These are phyloP conservation scores for Dictyostelium capitatum DNA, from an alignment of 78 protist species.

Conservation along the genomic window DNA sequence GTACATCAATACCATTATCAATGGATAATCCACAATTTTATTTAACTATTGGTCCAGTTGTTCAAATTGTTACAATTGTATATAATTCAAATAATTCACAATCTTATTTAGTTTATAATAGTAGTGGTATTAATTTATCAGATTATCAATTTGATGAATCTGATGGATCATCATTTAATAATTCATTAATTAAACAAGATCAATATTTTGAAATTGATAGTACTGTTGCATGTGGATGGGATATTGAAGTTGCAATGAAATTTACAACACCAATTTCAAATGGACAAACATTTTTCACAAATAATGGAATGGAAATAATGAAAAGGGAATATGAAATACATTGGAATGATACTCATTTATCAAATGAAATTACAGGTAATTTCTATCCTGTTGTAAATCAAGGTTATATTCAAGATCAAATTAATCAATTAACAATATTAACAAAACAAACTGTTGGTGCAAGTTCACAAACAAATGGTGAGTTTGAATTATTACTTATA, in stretches of 20 bases:
- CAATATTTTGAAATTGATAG: conserved; percentile 70
- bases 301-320: conserved; percentile 58
- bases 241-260: conserved; percentile 47
- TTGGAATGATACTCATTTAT: conserved; percentile 35
- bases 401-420: neutral
- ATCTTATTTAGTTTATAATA: conserved; percentile 24
- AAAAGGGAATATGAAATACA: conserved; percentile 24
- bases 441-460: conserved; percentile 29
- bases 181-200: neutral
- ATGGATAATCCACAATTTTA: conserved; percentile 51
- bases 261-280: conserved; percentile 33
- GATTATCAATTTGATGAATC: neutral
- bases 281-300: conserved; percentile 19
- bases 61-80: conserved; percentile 18
- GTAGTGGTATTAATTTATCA: neutral
- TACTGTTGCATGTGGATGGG: conserved; percentile 47
- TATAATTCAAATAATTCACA: conserved; percentile 45
- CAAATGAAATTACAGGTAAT: conserved; percentile 44
- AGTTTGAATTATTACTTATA: conserved; percentile 38
- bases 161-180: neutral
- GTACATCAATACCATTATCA: neutral
- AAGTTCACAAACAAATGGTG: conserved; percentile 42
- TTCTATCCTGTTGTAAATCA: conserved; percentile 51
- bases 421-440: conserved; percentile 28
- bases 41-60: conserved; percentile 46